Evolutionary conservation across 331 rosid genomes (phyloP), one percentile per base, ranked within the genome.

Genomic region (Malus hybrid): DNA sequence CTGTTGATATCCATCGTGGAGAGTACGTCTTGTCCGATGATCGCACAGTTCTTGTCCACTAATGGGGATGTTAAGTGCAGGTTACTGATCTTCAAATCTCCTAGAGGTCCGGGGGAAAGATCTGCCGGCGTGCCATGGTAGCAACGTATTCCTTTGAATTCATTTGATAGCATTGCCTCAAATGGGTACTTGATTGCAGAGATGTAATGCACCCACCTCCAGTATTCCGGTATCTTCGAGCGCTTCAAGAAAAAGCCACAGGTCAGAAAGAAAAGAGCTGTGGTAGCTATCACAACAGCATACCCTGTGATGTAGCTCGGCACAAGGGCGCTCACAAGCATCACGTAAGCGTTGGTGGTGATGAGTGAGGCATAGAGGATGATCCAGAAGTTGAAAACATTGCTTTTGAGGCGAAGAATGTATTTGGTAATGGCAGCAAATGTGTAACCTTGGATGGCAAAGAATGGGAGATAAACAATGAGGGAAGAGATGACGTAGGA

Each of bases 121-220:
- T 93, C 96, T 13, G 55, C 20, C 8, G 2, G 66, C 22, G 9
- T 39, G 33, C 97, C 96, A 10, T 32, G 27, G 76, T 91, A 91
- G 83, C 95, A 91, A 10, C 76, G 71, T 5, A 28, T 65, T 2
- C 90, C 91, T 79, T 83, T 71, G 88, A 93, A 93, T 73, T 93
- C 98, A 76, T 87, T 90, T 67, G 82, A 85, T 52, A 93, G 70
- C 91, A 93, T 67, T 24, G 96, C 93, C 84, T 91, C 98, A 46
- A 90, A 93, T 29, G 97, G 96, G 71, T 93, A 93, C 83, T 91
- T 94, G 61, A 94, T 91, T 22, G 97, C 97, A n/a, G 96, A 91
- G 65, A 90, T 79, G 79, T 88, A 90, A 78, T 94, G 94, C 15
- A 94, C 91, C 97, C 98, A 94, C 77, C 69, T 75, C 97, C 97